A percentile compares a stretch with the other conserved stretches of the same genome.
These are phyloP conservation scores for Penicillium goetzii DNA, from an alignment of 495 filamentous ascomycete species.

Conservation along the genomic window DNA sequence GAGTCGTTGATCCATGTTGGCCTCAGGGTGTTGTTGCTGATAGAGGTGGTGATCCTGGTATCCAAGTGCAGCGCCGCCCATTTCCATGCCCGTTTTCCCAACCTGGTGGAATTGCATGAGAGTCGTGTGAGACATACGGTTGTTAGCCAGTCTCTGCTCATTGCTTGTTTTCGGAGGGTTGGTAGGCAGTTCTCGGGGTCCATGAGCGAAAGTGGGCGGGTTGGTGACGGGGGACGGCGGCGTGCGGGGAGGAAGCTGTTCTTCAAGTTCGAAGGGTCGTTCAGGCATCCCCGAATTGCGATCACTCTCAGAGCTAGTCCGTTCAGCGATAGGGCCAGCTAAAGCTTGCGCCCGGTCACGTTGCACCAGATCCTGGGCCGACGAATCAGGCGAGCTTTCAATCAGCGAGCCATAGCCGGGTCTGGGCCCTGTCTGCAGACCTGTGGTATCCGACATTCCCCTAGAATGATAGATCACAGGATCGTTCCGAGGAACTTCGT, in stretches of 20 bases:
- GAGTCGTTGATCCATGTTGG: slow-evolving; percentile 17
- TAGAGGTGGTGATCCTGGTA: slow-evolving; percentile 28
- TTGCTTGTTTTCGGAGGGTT: slow-evolving; percentile 70
- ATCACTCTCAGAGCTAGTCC: slow-evolving; percentile 64
- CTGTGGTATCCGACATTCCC: slow-evolving; percentile 59
- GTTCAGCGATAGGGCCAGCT: slow-evolving; percentile 45
- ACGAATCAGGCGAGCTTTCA: slow-evolving; percentile 40
- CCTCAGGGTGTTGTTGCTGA: slow-evolving; percentile 23
- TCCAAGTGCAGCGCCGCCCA: slow-evolving; percentile 39
- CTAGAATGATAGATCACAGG: slow-evolving; percentile 51
- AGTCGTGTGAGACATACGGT: slow-evolving; percentile 79
- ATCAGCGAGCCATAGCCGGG: slow-evolving; percentile 33
- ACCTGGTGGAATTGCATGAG: slow-evolving; percentile 75
- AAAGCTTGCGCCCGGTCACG: slow-evolving; percentile 27
- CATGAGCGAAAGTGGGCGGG: slow-evolving; percentile 78
- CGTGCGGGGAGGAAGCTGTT: slow-evolving; percentile 58
- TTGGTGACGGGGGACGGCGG: slow-evolving; percentile 72
- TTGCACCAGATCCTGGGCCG: slow-evolving; percentile 48
- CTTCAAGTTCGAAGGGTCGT: slow-evolving; percentile 34
- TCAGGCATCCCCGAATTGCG: slow-evolving; percentile 32
- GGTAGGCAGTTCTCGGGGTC: slow-evolving; percentile 65
- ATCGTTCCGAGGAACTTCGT: slow-evolving; percentile 32
- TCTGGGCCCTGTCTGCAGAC: slow-evolving; percentile 26
- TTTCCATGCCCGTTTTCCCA: slow-evolving; percentile 48
- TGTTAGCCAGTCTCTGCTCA: slow-evolving; percentile 77